Percentiles rank a stretch among this genome's conserved stretches.
Conservation (phyloP, 1,139 yeast genomes). For the Yarrowia galli region DNA sequence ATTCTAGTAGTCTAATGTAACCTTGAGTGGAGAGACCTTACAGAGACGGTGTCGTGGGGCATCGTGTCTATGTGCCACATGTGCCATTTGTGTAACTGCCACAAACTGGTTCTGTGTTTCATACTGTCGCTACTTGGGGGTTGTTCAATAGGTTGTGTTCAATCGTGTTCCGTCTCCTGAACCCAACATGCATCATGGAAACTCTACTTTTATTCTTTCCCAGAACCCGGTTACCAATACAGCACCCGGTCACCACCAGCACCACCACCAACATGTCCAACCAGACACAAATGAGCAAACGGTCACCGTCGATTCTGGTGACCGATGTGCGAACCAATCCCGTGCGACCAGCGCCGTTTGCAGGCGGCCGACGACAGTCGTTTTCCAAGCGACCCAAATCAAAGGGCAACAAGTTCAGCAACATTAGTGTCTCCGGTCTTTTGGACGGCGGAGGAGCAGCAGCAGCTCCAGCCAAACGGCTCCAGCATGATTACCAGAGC, state of each 20-base stretch:
- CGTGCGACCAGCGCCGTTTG: conserved; percentile 82
- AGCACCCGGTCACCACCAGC: not conserved
- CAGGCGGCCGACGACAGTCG: conserved; percentile 40
- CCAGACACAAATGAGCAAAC: conserved; percentile 72
- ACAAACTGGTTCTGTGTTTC: too few relatives aligned
- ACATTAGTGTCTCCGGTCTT: conserved; percentile 26
- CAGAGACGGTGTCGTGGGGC: too few relatives aligned
- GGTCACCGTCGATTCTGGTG: conserved; percentile 92
- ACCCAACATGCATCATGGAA: not conserved
- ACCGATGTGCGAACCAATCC: conserved; percentile 79
- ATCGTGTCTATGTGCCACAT: too few relatives aligned
- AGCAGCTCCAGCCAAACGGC: conserved; percentile 9
- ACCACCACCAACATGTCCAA: conserved; percentile 40
- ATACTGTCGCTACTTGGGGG: too few relatives aligned
- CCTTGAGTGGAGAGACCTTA: too few relatives aligned
- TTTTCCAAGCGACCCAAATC: conserved; percentile 28
- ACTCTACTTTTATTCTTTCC: conserved; percentile 26
- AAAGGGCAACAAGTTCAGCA: conserved; percentile 32
- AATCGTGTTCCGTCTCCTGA: too few relatives aligned
- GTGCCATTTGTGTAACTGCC: too few relatives aligned
- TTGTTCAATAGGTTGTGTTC: too few relatives aligned
- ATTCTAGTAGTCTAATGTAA: too few relatives aligned
- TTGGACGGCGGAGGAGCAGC: conserved; percentile 18
- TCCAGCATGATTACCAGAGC: conserved; percentile 30
- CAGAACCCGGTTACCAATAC: too few relatives aligned